Percentiles rank a stretch among this genome's conserved stretches.
Conservation (phyloP, 257 asterid species). For the Solanum boliviense region DNA sequence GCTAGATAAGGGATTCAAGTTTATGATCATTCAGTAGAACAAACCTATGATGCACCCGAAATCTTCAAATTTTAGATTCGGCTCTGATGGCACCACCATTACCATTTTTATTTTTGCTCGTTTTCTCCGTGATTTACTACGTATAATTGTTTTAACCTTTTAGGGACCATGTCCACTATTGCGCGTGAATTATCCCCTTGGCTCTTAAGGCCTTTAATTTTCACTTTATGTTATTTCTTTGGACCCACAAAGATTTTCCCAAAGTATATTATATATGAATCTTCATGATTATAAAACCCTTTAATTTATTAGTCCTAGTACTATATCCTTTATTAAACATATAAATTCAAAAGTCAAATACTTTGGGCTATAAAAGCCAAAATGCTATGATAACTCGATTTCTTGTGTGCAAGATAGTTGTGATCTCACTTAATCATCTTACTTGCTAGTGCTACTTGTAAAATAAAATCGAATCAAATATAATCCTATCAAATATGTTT, state of each 20-base stretch:
- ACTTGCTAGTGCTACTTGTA: not conserved
- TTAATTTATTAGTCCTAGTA: not conserved
- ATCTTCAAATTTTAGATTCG: too few species aligned
- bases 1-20: not conserved
- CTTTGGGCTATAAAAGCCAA: not conserved
- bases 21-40: too few species aligned
- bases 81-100: not conserved
- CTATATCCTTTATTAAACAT: not conserved
- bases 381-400: not conserved
- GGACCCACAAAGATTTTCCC: conserved; percentile 39
- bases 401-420: not conserved
- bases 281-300: not conserved
- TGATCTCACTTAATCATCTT: not conserved
- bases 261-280: not conserved
- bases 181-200: conserved; percentile 26
- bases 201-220: conserved; percentile 8
- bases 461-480: not conserved
- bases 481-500: not conserved
- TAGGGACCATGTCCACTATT: conserved; percentile 23
- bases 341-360: not conserved
- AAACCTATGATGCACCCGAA: too few species aligned
- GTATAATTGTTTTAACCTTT: not conserved
- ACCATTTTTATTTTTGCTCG: not conserved
- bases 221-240: conserved; percentile 14
- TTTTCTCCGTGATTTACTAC: conserved; percentile 33